Base-by-base conservation (phyloP, 2,329 filamentous ascomycete species). In the Diaporthe ilicicola region DNA sequence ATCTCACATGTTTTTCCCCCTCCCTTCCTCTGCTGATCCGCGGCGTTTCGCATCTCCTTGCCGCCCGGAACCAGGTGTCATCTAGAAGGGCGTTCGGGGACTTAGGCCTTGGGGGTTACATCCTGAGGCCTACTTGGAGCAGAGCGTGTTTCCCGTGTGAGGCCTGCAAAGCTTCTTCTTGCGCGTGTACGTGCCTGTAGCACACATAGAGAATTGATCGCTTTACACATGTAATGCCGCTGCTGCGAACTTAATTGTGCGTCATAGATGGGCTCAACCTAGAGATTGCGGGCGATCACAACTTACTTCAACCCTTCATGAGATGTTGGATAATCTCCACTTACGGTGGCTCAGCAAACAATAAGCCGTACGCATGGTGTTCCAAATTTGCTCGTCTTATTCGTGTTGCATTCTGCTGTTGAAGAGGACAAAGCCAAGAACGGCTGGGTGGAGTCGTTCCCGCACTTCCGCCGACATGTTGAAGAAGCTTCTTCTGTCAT, bases 401-500 rank as follows among this genome's bases (percentile, higher is more conserved):
- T 9, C 55, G 22, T 29, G 39, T 37, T 34, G 37, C 22, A 19
- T 13, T 9, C 17, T 4, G 55, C 39, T 59, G 55, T 37, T 22
- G 55, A 29, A 29, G 22, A 34, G n/a, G 27, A 24, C 17, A 27
- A 50, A 64, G n/a, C 42, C 34, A 19, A 0, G 48, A 50, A 50
- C 48, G 59, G 5, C 19, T 10, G 2, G 42, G 42, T 39, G 56
- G 56, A 32, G 15, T 15, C 50, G 17, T 13, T 39, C n/a, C n/a
- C 9, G 3, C 13, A 53, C 27, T 32, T 22, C 17, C 17, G n/a
- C 50, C 50, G 6, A 29, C 24, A 22, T n/a, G 37, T 6, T 48
- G 19, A 39, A 62, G 56, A 62, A 48, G 56, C 56, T 62, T 46
- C 42, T 62, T 10, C 29, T 48, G 56, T 34, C 42, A 29, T 62